Evolutionary conservation across 257 asterid species (phyloP).

Genomic region (Gardenia jasminoides): DNA sequence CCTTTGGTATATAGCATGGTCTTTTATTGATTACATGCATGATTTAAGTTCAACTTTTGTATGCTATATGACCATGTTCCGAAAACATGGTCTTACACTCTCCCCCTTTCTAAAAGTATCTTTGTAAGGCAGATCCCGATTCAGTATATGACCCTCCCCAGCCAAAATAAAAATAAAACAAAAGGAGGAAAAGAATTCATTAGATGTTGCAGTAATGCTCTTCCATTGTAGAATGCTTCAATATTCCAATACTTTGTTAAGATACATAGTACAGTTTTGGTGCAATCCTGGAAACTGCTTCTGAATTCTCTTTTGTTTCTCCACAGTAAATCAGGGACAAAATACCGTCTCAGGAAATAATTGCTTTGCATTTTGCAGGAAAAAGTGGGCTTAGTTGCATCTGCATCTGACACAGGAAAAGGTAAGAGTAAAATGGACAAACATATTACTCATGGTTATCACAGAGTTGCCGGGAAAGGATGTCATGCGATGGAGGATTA

Average conservation of each 20-base stretch:
- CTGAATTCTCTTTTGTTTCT: not conserved
- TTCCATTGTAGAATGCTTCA: not conserved
- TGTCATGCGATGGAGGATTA: slow-evolving; percentile 85
- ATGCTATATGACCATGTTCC: too few species aligned
- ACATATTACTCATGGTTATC: slow-evolving; percentile 75
- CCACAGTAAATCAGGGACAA: not conserved
- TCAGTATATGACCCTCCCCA: not conserved
- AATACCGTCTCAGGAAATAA: not conserved
- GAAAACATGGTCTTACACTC: not conserved
- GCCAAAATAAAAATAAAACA: too few species aligned
- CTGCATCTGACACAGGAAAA: slow-evolving; percentile 55
- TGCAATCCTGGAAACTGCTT: not conserved
- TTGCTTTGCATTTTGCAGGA: slow-evolving; percentile 44
- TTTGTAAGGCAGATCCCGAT: not conserved
- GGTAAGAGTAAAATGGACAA: slow-evolving; percentile 86
- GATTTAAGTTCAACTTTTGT: not conserved
- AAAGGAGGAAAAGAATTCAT: not conserved
- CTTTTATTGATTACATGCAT: not conserved
- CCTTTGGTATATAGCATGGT: not conserved
- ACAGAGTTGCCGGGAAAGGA: slow-evolving; percentile 74
- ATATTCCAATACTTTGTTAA: not conserved
- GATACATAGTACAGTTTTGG: not conserved
- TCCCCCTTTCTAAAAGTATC: not conserved
- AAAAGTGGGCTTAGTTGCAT: slow-evolving; percentile 54
- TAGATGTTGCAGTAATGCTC: not conserved